These are phyloP conservation scores for Pyricularia sp. DNA, from an alignment of 2,329 filamentous ascomycete genomes.

Conservation along the genomic window DNA sequence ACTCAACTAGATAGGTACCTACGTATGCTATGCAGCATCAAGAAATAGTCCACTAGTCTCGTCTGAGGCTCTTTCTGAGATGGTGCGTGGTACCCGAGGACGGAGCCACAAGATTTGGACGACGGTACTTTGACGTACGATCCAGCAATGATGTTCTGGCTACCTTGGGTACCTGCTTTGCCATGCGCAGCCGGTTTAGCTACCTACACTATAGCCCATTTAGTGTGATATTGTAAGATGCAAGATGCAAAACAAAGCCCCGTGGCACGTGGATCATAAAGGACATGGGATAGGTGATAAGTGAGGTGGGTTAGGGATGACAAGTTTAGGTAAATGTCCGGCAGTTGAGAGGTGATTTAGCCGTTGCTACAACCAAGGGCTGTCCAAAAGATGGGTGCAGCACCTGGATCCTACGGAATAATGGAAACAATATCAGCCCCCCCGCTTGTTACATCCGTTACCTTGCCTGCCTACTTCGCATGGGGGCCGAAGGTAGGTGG, in stretches of 20 bases:
- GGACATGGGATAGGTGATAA: not conserved
- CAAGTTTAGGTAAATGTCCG: no score
- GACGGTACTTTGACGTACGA: not conserved
- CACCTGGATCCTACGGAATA: not conserved
- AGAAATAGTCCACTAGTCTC: not conserved
- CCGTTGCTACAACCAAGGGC: not conserved
- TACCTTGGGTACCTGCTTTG: not conserved
- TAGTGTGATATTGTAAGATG: not conserved
- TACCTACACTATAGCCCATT: not conserved
- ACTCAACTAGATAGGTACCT: not conserved
- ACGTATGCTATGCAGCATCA: not conserved
- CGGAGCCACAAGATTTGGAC: not conserved
- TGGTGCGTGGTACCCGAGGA: not conserved
- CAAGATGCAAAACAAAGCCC: not conserved
- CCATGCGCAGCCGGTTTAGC: not conserved
- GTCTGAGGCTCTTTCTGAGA: not conserved
- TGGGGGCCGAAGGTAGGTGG: no score
- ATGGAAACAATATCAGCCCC: not conserved
- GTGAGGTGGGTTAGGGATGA: no score
- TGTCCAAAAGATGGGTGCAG: not conserved
- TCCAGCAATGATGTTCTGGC: not conserved
- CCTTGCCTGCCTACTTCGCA: not conserved
- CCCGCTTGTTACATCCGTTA: not conserved
- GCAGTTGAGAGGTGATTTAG: not conserved
- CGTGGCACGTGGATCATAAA: not conserved